Base-by-base conservation (phyloP, 2,329 filamentous ascomycete species). In the Epicoccum sorghinum region DNA sequence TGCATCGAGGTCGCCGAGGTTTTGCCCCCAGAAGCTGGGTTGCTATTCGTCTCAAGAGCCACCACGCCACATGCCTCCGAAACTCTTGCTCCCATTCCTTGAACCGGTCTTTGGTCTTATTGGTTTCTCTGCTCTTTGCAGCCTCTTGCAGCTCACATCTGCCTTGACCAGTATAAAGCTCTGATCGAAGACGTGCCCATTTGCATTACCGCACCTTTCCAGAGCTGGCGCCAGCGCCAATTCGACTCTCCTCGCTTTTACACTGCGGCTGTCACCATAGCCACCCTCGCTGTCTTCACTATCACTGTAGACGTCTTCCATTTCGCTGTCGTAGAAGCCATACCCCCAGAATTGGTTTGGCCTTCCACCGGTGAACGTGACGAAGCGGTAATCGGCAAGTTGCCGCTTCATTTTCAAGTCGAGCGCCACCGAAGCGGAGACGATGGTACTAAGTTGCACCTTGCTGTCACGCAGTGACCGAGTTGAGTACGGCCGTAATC, bases 391-490 rank as follows among this genome's bases (percentile, higher is more conserved):
- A 29, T 75, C 72, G 6, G 71, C 72, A 22, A 62, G 59, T 41
- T 75, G 70, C 9, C 67, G 59, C 57, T 74, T 74, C 70, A 74
- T 73, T 40, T 72, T 73, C 14, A 75, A 61, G 41, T 75, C 72
- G 7, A 75, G 64, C 1, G 70, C 71, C 14, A 73, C 71, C 6
- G 71, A 67, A 4, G 72, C 71, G 0, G 70, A 72, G 22, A 75
- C 59, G 10, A 75, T 75, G 6, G 64, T 71, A 23, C 65, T 58
- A 9, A 75, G 57, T 42, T 70, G 65, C 29, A 71, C 70, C 47
- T 72, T 73, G 3, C 71, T 70, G 8, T 50, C 40, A 7, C 70
- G 52, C 2, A 74, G 60, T 7, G 65, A 69, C 14, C 59, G 52
- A 12, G 67, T 71, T 8, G 69, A 59, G 61, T 67, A 74, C 1